Base-by-base conservation (phyloP, 192 early-diverging fungal genomes). In the Dimargaris xerosporica region DNA sequence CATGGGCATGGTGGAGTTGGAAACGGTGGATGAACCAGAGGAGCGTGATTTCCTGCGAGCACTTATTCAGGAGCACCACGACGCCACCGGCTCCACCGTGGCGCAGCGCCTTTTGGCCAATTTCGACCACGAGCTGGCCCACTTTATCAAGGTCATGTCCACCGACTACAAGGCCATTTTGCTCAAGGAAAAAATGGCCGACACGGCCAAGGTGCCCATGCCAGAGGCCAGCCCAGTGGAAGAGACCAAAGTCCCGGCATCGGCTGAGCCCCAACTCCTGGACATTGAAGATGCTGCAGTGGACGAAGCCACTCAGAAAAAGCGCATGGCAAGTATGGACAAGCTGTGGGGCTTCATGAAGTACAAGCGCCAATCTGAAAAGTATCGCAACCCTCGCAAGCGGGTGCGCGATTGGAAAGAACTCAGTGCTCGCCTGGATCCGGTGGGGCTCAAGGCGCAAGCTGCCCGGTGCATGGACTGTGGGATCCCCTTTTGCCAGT, bases 401-500 rank as follows among this genome's bases (percentile, higher is more conserved):
- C 87, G 96, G 47, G 73, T 78, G 58, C 77, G 79, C 64, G 96
- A 99, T 78, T 96, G 88, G 85, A 83, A 93, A 52, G 96, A 99
- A 80, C 89, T 99, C 75, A 91, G 87, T 62, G 73, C 81, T n/a
- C 87, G 96, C 43, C 78, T 96, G 68, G 83, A 81, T 34, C 78
- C 80, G 19, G 78, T 80, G 28, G 83, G 90, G 65, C 81, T 96
- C 29, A 84, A 93, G 65, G 82, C 89, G 43, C 96, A 99, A 75
- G 91, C 94, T 23, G 89, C 96, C 9, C 84, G 96, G 45, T 99
- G 96, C 79, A 96, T 99, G 84, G 91, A 91, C 65, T 92, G 96
- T 72, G 96, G 96, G 75, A 84, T 96, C 30, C 93, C 96, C 50
- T 96, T 96, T 84, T 99, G 96, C 75, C 94, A 99, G 80, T 89